Conservation (phyloP, 257 asterid genomes). For the Scutellaria galericulata region DNA sequence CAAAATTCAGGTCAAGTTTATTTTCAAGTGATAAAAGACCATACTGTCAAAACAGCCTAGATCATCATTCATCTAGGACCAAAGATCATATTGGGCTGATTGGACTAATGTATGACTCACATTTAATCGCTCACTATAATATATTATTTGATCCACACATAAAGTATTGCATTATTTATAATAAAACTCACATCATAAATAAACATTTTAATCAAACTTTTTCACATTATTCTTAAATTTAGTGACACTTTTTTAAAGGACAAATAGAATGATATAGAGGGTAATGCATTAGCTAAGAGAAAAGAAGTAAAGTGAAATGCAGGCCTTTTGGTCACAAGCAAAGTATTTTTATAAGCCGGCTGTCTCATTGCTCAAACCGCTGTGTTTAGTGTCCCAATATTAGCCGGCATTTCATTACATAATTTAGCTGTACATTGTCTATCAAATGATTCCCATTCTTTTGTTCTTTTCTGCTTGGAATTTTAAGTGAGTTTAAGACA, state of each 20-base stretch:
- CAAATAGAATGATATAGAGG: not conserved
- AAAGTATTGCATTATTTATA: too few relatives aligned
- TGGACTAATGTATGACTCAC: too few relatives aligned
- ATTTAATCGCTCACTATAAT: too few relatives aligned
- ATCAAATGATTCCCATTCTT: constrained; percentile 19
- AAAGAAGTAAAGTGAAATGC: constrained; percentile 15
- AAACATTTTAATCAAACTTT: too few relatives aligned
- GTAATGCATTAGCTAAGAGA: not conserved
- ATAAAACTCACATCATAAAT: too few relatives aligned
- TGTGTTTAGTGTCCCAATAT: constrained; percentile 9
- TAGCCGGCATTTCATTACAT: constrained; percentile 51
- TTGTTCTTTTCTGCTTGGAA: constrained; percentile 26
- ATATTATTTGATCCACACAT: too few relatives aligned
- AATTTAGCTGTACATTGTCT: constrained; percentile 52
- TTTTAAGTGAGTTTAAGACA: not conserved
- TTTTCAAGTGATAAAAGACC: too few relatives aligned
- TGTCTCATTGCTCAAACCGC: constrained; percentile 21
- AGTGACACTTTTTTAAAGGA: constrained; percentile 15
- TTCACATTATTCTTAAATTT: too few relatives aligned
- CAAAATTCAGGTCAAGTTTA: too few relatives aligned
- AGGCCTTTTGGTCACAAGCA: constrained; percentile 37
- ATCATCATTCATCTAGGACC: too few relatives aligned
- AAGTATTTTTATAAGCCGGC: constrained; percentile 21
- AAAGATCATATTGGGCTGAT: too few relatives aligned
- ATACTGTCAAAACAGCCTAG: too few relatives aligned